Conservation (phyloP, 306 rosid genomes). For the Sicyos baderoa region DNA sequence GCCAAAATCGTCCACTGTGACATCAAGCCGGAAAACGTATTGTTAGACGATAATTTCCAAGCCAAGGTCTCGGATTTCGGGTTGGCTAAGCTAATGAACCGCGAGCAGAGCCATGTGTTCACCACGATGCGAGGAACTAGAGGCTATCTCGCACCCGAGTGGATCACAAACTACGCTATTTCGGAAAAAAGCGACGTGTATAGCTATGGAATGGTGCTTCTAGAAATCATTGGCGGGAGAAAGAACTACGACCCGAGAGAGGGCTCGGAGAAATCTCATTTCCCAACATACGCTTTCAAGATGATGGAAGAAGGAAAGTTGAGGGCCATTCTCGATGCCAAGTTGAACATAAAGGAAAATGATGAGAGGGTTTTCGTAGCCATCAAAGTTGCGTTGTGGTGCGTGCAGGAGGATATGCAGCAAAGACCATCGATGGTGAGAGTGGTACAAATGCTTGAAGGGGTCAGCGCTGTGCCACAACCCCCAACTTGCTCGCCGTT, state of each 20-base stretch:
- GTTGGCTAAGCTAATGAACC: conserved; percentile 73
- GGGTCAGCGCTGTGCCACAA: conserved; percentile 47
- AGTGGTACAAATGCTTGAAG: conserved; percentile 91
- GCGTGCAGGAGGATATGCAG: conserved; percentile 81
- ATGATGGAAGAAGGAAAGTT: conserved; percentile 83
- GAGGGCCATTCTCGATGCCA: conserved; percentile 43
- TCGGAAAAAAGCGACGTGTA: conserved; percentile 92
- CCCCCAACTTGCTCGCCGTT: conserved; percentile 48
- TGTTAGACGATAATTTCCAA: conserved; percentile 54
- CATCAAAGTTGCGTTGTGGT: conserved; percentile 73
- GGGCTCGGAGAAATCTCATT: conserved; percentile 63
- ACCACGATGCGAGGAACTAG: conserved; percentile 85
- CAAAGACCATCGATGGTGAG: conserved; percentile 72
- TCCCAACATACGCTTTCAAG: conserved; percentile 68
- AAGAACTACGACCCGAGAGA: conserved; percentile 57
- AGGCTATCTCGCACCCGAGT: conserved; percentile 89
- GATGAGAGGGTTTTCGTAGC: conserved; percentile 45
- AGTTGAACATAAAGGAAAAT: conserved; percentile 24
- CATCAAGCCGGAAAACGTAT: conserved; percentile 91
- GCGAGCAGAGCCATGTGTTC: conserved; percentile 87
- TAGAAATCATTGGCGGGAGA: conserved; percentile 82
- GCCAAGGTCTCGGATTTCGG: conserved; percentile 93
- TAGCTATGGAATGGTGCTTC: conserved; percentile 77
- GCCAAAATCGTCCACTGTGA: conserved; percentile 84
- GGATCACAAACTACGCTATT: conserved; percentile 93